A percentile compares a stretch with the other conserved stretches of the same genome.
phyloP scores from a whole-genome alignment of 371 early-diverging fungal species.

The Mucor racemosus region DNA sequence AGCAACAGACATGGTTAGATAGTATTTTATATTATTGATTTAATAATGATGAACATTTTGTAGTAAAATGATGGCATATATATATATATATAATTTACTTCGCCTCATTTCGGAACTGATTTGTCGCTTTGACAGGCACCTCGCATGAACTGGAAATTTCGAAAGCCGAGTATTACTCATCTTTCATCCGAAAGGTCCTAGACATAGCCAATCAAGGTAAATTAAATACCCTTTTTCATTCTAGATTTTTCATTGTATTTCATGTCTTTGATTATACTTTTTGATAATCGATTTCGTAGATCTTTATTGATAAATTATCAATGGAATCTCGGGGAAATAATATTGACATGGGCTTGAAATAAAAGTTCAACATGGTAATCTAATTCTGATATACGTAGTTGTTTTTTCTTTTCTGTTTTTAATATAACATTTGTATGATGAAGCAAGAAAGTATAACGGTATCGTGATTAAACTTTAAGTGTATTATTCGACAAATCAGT shows the following conservation, averaged over 20 bases:
- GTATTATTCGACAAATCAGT: background rate
- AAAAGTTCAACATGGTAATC: no score
- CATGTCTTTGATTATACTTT: background rate
- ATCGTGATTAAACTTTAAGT: constrained; percentile 2
- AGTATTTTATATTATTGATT: background rate
- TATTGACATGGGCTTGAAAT: background rate
- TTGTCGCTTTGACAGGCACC: background rate
- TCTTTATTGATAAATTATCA: background rate
- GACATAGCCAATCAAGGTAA: constrained; percentile 3
- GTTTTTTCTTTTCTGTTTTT: no score
- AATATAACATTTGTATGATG: no score
- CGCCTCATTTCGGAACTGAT: background rate
- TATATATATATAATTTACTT: background rate
- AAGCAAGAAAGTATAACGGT: background rate
- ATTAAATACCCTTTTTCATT: constrained; percentile 1
- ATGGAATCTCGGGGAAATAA: no score
- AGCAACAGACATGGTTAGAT: background rate
- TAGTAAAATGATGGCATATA: background rate
- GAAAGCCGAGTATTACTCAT: background rate
- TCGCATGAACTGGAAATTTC: background rate
- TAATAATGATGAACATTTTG: background rate
- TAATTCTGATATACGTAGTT: no score
- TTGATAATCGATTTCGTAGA: background rate
- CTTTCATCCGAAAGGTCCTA: background rate
- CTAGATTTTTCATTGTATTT: background rate